Evolutionary conservation across 257 asterid genomes (phyloP).

Genomic region (Solanum peruvianum): DNA sequence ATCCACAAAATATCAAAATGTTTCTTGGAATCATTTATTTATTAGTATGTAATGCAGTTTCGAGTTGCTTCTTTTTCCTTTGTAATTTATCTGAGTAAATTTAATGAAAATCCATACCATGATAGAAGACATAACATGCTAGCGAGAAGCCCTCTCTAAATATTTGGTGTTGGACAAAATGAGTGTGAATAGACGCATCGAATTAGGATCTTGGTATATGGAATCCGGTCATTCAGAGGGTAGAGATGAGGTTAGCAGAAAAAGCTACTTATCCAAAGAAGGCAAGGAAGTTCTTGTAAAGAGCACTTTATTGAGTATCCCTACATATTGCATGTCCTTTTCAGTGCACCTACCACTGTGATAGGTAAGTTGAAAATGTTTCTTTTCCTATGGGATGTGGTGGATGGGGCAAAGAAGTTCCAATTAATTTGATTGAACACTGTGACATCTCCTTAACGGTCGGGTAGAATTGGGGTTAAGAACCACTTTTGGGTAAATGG

Average conservation of each 20-base stretch:
- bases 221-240: neutral
- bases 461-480: neutral
- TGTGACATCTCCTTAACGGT: neutral
- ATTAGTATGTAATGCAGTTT: neutral
- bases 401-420: neutral
- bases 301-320: neutral
- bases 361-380: neutral
- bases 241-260: neutral
- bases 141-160: neutral
- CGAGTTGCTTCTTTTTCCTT: neutral
- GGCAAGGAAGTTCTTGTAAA: neutral
- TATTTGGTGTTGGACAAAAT: neutral
- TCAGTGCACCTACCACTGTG: neutral
- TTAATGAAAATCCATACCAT: neutral
- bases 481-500: neutral
- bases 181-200: neutral
- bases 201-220: neutral
- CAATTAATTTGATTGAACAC: neutral
- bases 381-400: neutral
- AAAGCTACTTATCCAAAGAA: neutral
- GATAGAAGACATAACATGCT: neutral
- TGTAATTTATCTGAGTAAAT: neutral
- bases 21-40: neutral
- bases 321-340: neutral
- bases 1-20: neutral